phyloP scores from a whole-genome alignment of 148 eudicot genomes.

The Nyssa sinensis region DNA sequence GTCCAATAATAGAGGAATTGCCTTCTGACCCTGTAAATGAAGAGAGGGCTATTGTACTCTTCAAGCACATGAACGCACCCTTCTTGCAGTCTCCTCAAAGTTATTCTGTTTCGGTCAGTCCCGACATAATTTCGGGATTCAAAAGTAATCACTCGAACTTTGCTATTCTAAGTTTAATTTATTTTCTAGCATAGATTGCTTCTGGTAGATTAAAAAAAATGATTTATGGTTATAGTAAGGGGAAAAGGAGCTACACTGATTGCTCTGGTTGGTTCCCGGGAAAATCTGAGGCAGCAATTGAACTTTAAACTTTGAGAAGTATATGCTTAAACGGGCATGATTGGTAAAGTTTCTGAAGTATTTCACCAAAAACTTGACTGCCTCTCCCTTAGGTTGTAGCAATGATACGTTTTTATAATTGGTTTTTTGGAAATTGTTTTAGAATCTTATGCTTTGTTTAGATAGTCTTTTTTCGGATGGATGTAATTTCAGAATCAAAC shows the following conservation, averaged over 20 bases:
- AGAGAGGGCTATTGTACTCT: constrained; percentile 77
- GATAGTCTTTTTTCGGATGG: too few species aligned
- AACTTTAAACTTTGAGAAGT: not conserved
- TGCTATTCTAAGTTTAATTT: not conserved
- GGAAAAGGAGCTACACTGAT: too few species aligned
- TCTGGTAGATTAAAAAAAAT: not conserved
- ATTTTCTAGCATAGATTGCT: not conserved
- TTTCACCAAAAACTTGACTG: too few species aligned
- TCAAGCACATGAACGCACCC: constrained; percentile 44
- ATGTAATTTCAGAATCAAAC: not conserved
- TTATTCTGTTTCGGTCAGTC: constrained; percentile 44
- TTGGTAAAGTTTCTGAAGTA: too few species aligned
- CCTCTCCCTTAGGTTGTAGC: too few species aligned
- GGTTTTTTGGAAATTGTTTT: not conserved
- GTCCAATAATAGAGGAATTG: constrained; percentile 49
- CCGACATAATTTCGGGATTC: constrained; percentile 48
- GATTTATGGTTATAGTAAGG: not conserved
- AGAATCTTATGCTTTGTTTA: not conserved
- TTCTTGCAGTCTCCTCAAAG: constrained; percentile 24
- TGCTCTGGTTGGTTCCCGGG: not conserved
- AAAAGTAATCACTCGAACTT: constrained; percentile 45
- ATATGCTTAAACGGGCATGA: too few species aligned
- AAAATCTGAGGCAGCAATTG: not conserved
- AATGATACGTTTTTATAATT: not conserved
- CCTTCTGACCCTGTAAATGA: constrained; percentile 42